Base-by-base conservation (phyloP, 2,329 filamentous ascomycete genomes). In the Talaromyces sp. region DNA sequence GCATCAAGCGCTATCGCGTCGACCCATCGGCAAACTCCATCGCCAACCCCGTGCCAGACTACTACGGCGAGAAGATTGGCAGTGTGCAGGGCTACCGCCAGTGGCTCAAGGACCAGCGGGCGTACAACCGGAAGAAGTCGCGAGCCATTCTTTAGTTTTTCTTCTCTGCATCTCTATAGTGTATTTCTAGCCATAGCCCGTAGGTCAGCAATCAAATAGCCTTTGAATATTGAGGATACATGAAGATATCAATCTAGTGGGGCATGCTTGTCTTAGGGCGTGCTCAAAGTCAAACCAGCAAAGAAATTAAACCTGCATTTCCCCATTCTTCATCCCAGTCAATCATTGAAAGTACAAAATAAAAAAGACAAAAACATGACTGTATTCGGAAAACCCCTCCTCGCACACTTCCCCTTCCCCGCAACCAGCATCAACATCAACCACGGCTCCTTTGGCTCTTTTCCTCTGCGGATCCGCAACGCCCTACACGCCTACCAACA, bases 61-160 rank as follows among this genome's bases (percentile, higher is more conserved):
- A 96, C 78, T 99, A 99, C 71, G 95, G 95, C 69, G 95, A 99
- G 80, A 98, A 97, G 83, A 96, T 99, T 69, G 90, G 90, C 56
- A 96, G 92, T 69, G 91, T 98, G 24, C 83, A 87, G 58, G 93
- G 91, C 53, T 99, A 98, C 76, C 83, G 95, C 70, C 88, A 91
- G 75, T 99, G 95, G 95, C 79, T 99, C 70, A 98, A 96, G 82
- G 95, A 99, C 72, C 95, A 98, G 81, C 84, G 93, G 64, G 93
- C 93, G 10, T 99, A 96, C 80, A 96, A 96, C 80, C 92, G 92
- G 81, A 96, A 96, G 85, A 87, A 86, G 74, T 71, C 74, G 51
- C 76, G 68, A 63, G 76, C 75, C 63, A 74, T 77, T 61, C 56
- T 67, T n/a, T 76, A 67, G 41, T 14, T 53, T 32, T 14, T 53